Conservation (phyloP, 2,329 filamentous ascomycete species). For the Colletotrichum sp. region DNA sequence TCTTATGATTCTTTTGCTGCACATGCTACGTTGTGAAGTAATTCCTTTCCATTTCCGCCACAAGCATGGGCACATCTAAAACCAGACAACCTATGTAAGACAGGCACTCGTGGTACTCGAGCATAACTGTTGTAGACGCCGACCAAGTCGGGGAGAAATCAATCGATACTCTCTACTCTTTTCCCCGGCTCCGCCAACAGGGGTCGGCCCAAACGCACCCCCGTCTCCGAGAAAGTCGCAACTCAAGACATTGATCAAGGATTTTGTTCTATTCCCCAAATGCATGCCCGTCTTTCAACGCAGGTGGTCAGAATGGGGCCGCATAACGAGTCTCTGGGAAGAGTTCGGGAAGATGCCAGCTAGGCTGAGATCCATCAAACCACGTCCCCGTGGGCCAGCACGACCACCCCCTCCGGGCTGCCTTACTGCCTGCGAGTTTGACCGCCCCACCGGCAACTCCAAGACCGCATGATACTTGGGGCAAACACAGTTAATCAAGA, state of each 20-base stretch:
- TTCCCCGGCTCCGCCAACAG: neutral
- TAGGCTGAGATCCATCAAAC: neutral
- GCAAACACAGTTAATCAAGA: no score
- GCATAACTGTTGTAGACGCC: neutral
- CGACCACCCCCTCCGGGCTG: neutral
- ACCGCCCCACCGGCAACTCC: no score
- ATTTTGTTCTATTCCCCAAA: neutral
- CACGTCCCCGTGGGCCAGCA: no score
- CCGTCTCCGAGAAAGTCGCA: neutral
- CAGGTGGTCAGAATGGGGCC: accelerated
- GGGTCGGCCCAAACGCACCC: neutral
- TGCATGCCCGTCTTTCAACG: neutral
- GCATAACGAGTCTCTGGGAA: neutral
- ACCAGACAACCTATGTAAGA: neutral
- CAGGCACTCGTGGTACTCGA: neutral
- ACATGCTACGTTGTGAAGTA: neutral
- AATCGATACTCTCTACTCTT: neutral
- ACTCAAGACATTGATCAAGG: neutral
- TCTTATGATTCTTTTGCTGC: no score
- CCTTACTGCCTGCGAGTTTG: neutral
- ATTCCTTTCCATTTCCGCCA: neutral
- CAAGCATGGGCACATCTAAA: neutral
- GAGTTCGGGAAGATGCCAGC: neutral
- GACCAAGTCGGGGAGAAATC: neutral
- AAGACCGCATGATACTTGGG: no score